Conservation (phyloP, 768 basidiomycete genomes). For the Boletales sp. region DNA sequence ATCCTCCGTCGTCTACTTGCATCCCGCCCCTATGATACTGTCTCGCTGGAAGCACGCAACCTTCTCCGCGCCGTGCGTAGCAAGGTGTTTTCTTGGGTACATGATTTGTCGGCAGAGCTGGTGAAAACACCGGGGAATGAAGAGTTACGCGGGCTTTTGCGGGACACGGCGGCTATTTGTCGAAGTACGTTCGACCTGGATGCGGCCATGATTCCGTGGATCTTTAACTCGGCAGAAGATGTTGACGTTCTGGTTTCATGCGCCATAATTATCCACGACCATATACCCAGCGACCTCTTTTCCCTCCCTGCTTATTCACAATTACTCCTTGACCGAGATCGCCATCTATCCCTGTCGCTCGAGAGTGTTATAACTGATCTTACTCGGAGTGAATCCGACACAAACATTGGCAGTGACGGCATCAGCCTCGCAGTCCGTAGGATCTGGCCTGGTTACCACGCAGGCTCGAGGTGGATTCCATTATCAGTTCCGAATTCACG, state of each 20-base stretch:
- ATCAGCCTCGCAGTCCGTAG: conserved; percentile 29
- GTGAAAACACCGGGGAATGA: conserved; percentile 1
- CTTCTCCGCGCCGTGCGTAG: conserved; percentile 31
- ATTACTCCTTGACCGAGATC: conserved; percentile 29
- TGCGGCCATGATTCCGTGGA: neutral
- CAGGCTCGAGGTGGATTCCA: conserved; percentile 22
- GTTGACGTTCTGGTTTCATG: conserved; percentile 31
- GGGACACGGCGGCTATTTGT: conserved; percentile 20
- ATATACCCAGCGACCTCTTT: conserved; percentile 16
- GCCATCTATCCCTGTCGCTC: conserved; percentile 29
- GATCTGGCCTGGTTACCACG: conserved; percentile 31
- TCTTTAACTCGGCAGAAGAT: conserved; percentile 25
- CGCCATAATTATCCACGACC: conserved; percentile 29
- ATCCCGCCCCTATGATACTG: conserved; percentile 3
- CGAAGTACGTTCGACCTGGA: conserved; percentile 30
- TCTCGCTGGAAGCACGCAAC: conserved; percentile 15
- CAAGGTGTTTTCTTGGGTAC: conserved; percentile 34
- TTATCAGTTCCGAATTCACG: conserved; percentile 19
- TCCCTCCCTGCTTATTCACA: conserved; percentile 8
- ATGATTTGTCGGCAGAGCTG: conserved; percentile 25
- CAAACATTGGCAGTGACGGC: conserved; percentile 8
- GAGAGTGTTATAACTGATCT: conserved; percentile 15
- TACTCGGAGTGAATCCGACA: conserved; percentile 4
- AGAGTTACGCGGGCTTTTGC: conserved; percentile 5
- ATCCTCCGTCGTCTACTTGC: conserved; percentile 35